phyloP scores from a whole-genome alignment of 768 basidiomycete genomes.

The Tricholoma hemisulphureum region DNA sequence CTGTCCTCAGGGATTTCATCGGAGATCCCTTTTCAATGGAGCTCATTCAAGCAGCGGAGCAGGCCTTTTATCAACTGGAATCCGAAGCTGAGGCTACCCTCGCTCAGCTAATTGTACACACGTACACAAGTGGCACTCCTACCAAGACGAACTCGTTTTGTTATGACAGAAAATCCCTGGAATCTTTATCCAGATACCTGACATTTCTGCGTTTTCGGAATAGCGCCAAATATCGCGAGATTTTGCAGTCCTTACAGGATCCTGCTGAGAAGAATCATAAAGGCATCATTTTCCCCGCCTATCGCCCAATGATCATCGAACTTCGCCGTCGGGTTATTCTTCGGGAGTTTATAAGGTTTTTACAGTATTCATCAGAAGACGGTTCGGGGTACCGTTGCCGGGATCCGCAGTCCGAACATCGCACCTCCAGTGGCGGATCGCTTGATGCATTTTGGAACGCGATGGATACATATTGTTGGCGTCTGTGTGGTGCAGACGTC shows the following conservation, averaged over 20 bases:
- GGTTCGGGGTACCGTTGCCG: background rate
- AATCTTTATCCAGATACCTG: conserved; percentile 48
- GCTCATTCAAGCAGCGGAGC: conserved; percentile 41
- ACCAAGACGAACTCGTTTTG: conserved; percentile 26
- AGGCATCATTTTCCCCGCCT: conserved; percentile 27
- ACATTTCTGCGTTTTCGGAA: conserved; percentile 60
- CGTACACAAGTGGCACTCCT: conserved; percentile 26
- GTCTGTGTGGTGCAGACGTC: conserved; percentile 46
- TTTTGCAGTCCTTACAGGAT: conserved; percentile 31
- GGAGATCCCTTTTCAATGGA: conserved; percentile 32
- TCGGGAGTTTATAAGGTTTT: conserved; percentile 31
- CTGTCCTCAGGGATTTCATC: conserved; percentile 46
- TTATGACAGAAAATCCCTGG: conserved; percentile 29
- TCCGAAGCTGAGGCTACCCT: conserved; percentile 39
- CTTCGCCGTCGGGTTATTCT: conserved; percentile 32
- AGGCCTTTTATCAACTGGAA: conserved; percentile 44
- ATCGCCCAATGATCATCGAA: conserved; percentile 29
- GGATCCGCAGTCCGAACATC: conserved; percentile 9
- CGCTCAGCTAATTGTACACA: conserved; percentile 32
- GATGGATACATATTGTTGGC: conserved; percentile 49
- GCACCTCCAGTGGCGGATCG: conserved; percentile 6
- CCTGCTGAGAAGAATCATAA: conserved; percentile 17
- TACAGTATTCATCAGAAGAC: conserved; percentile 23
- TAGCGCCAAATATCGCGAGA: conserved; percentile 43
- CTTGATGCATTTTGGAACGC: conserved; percentile 28